Evolutionary conservation across 2,329 filamentous ascomycete species (phyloP), one percentile per base, ranked within the genome.

Genomic region (Catunica adiposa): DNA sequence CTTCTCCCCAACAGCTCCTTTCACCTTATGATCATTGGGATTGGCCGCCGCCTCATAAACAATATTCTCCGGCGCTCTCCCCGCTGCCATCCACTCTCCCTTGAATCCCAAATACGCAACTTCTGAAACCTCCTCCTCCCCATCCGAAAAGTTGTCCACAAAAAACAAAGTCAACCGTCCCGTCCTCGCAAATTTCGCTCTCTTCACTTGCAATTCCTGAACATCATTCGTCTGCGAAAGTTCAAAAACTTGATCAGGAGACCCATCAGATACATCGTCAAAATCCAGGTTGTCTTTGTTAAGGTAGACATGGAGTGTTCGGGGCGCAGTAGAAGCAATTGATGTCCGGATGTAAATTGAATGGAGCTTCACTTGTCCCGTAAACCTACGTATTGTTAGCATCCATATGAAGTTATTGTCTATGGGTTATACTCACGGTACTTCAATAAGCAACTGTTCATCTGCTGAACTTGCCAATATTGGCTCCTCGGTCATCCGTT

Each of bases 41-140:
- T 96, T 95, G 37, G 92, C 84, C 25, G 90, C 90, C 17, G 89
- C 85, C 75, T 98, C 92, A 68, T 97, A 98, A 59, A 95, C 64
- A 62, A 97, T 90, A 62, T 84, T 88, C 5, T 84, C 73, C 1
- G 92, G 89, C 65, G 67, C 70, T 59, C 65, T 64, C 22, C 84
- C 92, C 64, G 94, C 69, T 66, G 82, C 81, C 78, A 92, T 92
- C 76, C 88, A 97, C 69, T 95, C 87, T 23, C 92, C 92, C 70
- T 87, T 89, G 73, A 98, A 97, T 1, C 86, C 92, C 56, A 97
- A 61, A 69, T 96, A 98, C 59, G 75, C 82, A 1, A 97, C 67
- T 51, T 81, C 76, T 47, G 86, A 90, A 56, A 84, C 80, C 56
- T 94, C 86, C 65, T 94, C 86, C 64, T 88, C 85, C 0, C 81